Evolutionary conservation across 2,329 filamentous ascomycete genomes (phyloP).

Genomic region (Coniochaeta sp.): DNA sequence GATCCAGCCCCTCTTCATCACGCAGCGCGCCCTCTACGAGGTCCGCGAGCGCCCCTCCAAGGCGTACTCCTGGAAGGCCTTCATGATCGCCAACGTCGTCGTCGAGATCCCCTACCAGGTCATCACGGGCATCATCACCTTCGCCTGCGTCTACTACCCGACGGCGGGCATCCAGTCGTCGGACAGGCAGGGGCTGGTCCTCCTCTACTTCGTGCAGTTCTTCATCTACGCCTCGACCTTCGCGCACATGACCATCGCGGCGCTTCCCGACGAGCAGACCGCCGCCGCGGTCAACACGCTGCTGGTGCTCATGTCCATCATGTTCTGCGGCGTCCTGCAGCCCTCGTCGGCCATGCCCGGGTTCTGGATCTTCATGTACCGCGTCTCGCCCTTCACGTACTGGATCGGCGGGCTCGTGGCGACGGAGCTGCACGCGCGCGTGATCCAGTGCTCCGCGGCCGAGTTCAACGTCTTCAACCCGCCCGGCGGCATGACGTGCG

Average conservation of each 20-base stretch:
- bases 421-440: slow-evolving; percentile 52
- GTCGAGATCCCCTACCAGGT: slow-evolving; percentile 69
- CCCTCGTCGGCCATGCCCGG: slow-evolving; percentile 50
- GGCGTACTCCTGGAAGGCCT: slow-evolving; percentile 68
- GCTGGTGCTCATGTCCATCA: slow-evolving; percentile 48
- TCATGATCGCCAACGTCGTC: slow-evolving; percentile 63
- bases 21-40: slow-evolving; percentile 68
- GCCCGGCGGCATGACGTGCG: slow-evolving; percentile 55
- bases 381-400: slow-evolving; percentile 60
- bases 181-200: slow-evolving; percentile 55
- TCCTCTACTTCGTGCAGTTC: slow-evolving; percentile 58
- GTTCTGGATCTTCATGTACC: slow-evolving; percentile 77
- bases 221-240: slow-evolving; percentile 68
- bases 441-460: slow-evolving; percentile 39
- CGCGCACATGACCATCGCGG: slow-evolving; percentile 66
- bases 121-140: slow-evolving; percentile 56
- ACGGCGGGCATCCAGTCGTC: slow-evolving; percentile 41
- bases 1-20: slow-evolving; percentile 71
- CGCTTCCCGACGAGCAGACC: slow-evolving; percentile 60
- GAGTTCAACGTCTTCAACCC: slow-evolving; percentile 61
- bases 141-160: slow-evolving; percentile 61
- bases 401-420: slow-evolving; percentile 61
- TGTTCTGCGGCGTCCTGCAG: slow-evolving; percentile 61
- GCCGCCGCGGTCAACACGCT: slow-evolving; percentile 57
- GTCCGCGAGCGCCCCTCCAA: slow-evolving; percentile 69